Evolutionary conservation across 140 eudicot species (phyloP), one percentile per base, ranked within the genome.

Genomic region (Anethum foeniculum): DNA sequence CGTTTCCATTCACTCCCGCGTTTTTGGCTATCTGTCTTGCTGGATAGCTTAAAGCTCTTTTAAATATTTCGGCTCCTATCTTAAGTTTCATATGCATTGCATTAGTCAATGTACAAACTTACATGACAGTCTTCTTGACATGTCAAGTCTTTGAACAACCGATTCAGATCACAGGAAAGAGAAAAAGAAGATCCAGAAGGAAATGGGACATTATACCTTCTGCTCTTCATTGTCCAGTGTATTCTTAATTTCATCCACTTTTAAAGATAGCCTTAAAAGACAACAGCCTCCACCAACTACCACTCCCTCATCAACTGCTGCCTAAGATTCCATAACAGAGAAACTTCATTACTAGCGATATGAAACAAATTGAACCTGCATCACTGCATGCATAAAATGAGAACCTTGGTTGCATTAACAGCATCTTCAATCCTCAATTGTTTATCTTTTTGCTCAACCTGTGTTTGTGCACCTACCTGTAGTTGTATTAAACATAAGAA

Each of bases 231-330:
- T 90, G 73, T 92, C 98, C 79, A 92, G 46, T 28, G 62, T 81
- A 25, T 92, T 81, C 81, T 87, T 94, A 25, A 94, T 85, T 38
- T 75, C 81, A 58, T 90, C 90, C 44, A 92, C 86, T 82, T 87
- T 94, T 41, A 83, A 58, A 13, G 97, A 86, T 43, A 94, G 93
- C 77, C 98, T 89, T 80, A 92, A 82, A 44, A 94, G 93, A 79
- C 91, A 85, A 86, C 98, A 94, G 11, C 97, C 98, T 38, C 98
- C 98, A 79, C 98, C 98, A 60, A 94, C 97, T 14, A 94, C 98
- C 72, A 94, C 91, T 74, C 97, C 98, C 86, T 94, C 98, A 77
- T 94, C 98, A 27, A 92, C 83, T 52, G 98, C 98, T 58, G 98
- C 97, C 98, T 94, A 83, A 80, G 48, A 27, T 71, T 75, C 60